Conservation (phyloP, 257 asterid genomes). For the Penstemon newberryi region DNA sequence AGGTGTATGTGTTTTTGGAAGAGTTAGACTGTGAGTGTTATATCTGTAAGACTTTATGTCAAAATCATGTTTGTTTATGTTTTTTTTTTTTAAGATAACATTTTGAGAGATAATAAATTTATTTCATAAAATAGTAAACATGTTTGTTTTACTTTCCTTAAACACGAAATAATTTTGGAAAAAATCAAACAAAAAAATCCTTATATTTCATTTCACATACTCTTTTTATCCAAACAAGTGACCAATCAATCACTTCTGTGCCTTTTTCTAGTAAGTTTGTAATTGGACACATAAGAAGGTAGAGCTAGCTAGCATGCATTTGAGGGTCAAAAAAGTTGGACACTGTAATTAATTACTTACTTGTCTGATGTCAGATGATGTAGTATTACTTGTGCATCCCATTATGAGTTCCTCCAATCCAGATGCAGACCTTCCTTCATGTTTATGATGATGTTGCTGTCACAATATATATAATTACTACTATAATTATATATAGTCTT, state of each 20-base stretch:
- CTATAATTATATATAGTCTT: conserved; percentile 1
- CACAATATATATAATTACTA: conserved; percentile 18
- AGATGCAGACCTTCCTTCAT: conserved; percentile 82
- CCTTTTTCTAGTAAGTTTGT: not conserved
- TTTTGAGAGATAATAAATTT: too few species aligned
- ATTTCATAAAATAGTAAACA: not conserved
- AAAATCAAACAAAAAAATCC: not conserved
- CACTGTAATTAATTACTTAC: conserved; percentile 33
- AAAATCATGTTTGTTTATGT: not conserved
- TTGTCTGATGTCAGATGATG: conserved; percentile 50
- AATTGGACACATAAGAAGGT: not conserved
- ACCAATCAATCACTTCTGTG: not conserved
- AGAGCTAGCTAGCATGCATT: not conserved
- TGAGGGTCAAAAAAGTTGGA: not conserved
- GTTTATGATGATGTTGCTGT: conserved; percentile 62
- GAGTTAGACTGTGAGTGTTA: too few species aligned
- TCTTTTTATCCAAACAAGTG: not conserved
- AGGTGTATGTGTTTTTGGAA: too few species aligned
- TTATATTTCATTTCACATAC: not conserved
- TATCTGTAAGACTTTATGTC: too few species aligned
- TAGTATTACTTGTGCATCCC: conserved; percentile 48
- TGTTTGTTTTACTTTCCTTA: too few species aligned
- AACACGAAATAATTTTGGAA: too few species aligned
- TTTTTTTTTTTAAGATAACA: not conserved
- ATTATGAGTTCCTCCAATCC: conserved; percentile 71